These are phyloP conservation scores for Boletus reticulatus DNA, from an alignment of 768 basidiomycete species.

Conservation along the genomic window DNA sequence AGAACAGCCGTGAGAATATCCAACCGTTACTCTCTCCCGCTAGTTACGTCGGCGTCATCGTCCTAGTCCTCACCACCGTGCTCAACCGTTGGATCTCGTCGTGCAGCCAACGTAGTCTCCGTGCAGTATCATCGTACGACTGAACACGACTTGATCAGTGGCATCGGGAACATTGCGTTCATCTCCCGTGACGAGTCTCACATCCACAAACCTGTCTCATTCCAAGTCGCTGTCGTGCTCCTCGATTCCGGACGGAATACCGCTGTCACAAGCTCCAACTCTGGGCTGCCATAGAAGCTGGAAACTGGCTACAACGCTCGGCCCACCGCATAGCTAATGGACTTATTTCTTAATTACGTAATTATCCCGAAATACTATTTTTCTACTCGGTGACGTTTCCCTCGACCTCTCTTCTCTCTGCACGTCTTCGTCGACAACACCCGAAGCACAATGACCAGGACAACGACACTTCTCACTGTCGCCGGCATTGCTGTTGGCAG, in stretches of 20 bases:
- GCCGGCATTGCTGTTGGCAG: constrained; percentile 49
- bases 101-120: too few species aligned
- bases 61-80: not conserved
- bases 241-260: too few species aligned
- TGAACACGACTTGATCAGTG: too few species aligned
- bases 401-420: constrained; percentile 22
- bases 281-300: too few species aligned
- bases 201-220: too few species aligned
- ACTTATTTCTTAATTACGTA: constrained; percentile 20
- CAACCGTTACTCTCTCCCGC: not conserved
- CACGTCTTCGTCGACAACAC: not conserved
- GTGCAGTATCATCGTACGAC: too few species aligned
- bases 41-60: constrained; percentile 11
- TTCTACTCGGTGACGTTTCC: constrained; percentile 10
- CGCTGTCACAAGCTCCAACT: too few species aligned
- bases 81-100: not conserved
- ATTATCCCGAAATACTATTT: constrained; percentile 10
- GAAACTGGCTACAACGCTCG: too few species aligned
- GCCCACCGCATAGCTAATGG: not conserved
- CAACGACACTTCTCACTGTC: constrained; percentile 41
- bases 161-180: too few species aligned
- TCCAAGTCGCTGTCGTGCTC: too few species aligned
- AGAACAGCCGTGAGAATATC: constrained; percentile 21
- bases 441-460: constrained; percentile 24
- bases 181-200: too few species aligned